Evolutionary conservation across 805 yeast genomes (phyloP), one percentile per base, ranked within the genome.

Genomic region (Saturnispora sekii): DNA sequence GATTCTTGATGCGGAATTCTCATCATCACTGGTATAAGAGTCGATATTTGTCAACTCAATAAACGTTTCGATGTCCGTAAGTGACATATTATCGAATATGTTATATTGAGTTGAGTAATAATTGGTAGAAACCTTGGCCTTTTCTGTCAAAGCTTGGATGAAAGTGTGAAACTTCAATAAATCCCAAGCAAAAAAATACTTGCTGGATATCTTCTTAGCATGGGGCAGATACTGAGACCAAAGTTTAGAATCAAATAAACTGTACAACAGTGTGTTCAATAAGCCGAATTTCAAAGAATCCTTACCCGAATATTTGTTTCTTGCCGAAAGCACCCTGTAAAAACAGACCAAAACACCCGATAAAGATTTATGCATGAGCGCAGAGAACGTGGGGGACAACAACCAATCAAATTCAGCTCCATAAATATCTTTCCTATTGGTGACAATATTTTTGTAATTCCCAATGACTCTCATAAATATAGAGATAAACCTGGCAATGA

Each of bases 131-230:
- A 29, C 26, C 31, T 36, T 42, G 15, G 40, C 35, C 21, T 15
- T 36, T 12, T 36, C 35, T 11, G 45, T 42, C n/a, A 42, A 32
- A 14, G 21, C 37, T 31, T 42, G 45, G 14, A 44, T 21, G 14
- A 65, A 68, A 4, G 58, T 57, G 40, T 73, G 74, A 1, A 81
- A 78, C 53, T 78, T 80, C 28, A 75, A 68, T 57, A 81, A 70
- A 59, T 83, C 70, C 77, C 80, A 77, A 2, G 86, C 82, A 56
- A 79, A 80, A 46, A 76, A 77, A 56, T 78, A 81, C 50, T 77
- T 68, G 18, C 64, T 66, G 26, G 83, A 75, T 32, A 81, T 36
- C 12, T 36, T 42, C 32, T 42, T 42, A 7, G 45, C 45, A 18
- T 30, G 32, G 11, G 45, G 45, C 30, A 42, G 26, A 18, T 42